phyloP scores from a whole-genome alignment of 345 rosid species.

The Euclidium syriacum region DNA sequence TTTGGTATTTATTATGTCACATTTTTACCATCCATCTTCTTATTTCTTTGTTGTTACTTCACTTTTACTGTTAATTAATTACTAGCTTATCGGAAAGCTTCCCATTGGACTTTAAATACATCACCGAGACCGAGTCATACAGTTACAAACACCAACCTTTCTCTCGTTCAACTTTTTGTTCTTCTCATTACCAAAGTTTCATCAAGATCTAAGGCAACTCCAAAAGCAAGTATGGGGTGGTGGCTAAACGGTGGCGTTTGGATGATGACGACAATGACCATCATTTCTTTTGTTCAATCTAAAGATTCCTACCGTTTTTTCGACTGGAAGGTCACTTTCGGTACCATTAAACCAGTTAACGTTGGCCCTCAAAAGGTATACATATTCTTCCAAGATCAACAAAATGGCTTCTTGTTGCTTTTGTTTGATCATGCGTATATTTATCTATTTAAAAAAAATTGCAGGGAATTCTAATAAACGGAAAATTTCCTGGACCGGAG shows the following conservation, averaged over 20 bases:
- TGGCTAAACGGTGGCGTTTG: neutral
- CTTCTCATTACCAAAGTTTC: too few species aligned
- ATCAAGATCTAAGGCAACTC: neutral
- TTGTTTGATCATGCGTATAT: neutral
- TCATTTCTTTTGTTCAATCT: conserved; percentile 15
- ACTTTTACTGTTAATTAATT: too few species aligned
- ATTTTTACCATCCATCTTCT: too few species aligned
- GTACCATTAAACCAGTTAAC: conserved; percentile 51
- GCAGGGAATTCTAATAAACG: conserved; percentile 79
- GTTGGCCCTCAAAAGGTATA: conserved; percentile 44
- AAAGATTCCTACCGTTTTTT: conserved; percentile 52
- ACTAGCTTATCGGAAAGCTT: too few species aligned
- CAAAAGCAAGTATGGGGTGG: neutral
- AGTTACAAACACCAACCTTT: too few species aligned
- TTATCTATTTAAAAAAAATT: neutral
- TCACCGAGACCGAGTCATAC: too few species aligned
- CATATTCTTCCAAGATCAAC: neutral
- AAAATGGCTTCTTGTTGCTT: too few species aligned
- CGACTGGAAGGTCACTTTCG: conserved; percentile 60
- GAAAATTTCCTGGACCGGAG: conserved; percentile 81
- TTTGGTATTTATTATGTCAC: too few species aligned
- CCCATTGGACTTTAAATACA: too few species aligned
- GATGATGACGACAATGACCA: neutral
- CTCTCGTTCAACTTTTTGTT: too few species aligned
- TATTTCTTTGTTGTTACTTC: too few species aligned